Conservation (phyloP, 2,329 filamentous ascomycete genomes). For the Phaeosphaeriaceae sp. region DNA sequence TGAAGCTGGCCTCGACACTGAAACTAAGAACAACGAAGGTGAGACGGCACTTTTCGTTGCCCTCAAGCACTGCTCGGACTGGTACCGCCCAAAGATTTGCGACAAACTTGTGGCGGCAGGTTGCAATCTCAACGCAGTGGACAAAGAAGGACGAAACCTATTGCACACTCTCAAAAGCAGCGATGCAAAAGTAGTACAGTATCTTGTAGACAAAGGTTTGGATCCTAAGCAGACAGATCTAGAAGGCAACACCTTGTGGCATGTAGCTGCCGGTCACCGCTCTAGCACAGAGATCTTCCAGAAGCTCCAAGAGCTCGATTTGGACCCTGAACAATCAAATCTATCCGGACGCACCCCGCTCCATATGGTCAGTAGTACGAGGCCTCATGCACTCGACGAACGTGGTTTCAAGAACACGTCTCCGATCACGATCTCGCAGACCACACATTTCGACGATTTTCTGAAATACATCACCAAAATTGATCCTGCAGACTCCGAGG, state of each 20-base stretch:
- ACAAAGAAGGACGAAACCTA: neutral
- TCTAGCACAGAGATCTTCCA: neutral
- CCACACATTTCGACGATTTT: neutral
- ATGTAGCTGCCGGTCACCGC: neutral
- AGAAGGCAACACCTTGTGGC: constrained; percentile 7
- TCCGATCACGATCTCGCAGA: neutral
- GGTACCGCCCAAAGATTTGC: neutral
- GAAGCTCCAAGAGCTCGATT: neutral
- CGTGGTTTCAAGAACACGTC: neutral
- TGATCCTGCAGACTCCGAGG: constrained; percentile 12
- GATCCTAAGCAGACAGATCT: constrained; percentile 12
- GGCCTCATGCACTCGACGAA: neutral
- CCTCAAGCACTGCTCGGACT: neutral
- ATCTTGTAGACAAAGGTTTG: constrained; percentile 24
- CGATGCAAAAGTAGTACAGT: neutral
- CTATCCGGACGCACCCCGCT: neutral
- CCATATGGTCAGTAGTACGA: neutral
- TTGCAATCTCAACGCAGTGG: neutral
- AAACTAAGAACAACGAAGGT: neutral
- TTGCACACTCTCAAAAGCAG: neutral
- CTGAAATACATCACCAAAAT: neutral
- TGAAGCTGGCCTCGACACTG: neutral
- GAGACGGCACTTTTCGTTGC: neutral
- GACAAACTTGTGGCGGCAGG: neutral
- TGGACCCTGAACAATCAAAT: neutral